Evolutionary conservation across 108 stramenopile species (phyloP), one percentile per base, ranked within the genome.

Genomic region (Cylindrotheca fusiformis): DNA sequence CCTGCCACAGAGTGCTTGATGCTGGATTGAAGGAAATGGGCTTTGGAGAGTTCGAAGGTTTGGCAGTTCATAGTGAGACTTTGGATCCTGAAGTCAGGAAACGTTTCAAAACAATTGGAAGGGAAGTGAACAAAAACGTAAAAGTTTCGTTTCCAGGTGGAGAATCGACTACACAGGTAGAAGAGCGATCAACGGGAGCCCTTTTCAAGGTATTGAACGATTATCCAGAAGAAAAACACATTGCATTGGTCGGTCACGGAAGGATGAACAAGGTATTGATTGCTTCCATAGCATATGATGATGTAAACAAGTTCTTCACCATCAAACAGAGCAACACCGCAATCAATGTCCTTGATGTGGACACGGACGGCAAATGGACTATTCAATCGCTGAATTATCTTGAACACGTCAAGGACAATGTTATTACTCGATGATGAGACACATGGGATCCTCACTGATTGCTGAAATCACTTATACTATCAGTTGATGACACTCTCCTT

Each of bases 41-140:
- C 0, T 80, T 80, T 71, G 79, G 79, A 32, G 59, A 65, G 2
- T 70, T 80, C 33, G 79, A 80, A 52, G 79, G 79, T 45, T 21
- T 64, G 49, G 54, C 52, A 17, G 26, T 64, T 41, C 53, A 52
- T 22, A 44, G 51, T 33, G 46, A 36, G 23, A 56, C 49, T 27
- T 12, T 25, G 27, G 58, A 64, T 55, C 51, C 47, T 30, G 52
- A n/a, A 21, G 14, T 52, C 19, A n/a, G n/a, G 36, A 52, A 52
- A 31, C 63, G 58, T 36, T 67, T 54, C 48, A 41, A 47, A 45
- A 17, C 64, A 19, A 33, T 53, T 17, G 44, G 53, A 17, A 14
- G 36, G 22, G 22, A 59, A 44, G 31, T 65, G n/a, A 49, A 49
- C 21, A 17, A 52, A 4, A 48, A 65, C 60, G 27, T 55, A 25